Evolutionary conservation across 306 rosid species (phyloP), one percentile per base, ranked within the genome.

Genomic region (Vachellia pachyceras): DNA sequence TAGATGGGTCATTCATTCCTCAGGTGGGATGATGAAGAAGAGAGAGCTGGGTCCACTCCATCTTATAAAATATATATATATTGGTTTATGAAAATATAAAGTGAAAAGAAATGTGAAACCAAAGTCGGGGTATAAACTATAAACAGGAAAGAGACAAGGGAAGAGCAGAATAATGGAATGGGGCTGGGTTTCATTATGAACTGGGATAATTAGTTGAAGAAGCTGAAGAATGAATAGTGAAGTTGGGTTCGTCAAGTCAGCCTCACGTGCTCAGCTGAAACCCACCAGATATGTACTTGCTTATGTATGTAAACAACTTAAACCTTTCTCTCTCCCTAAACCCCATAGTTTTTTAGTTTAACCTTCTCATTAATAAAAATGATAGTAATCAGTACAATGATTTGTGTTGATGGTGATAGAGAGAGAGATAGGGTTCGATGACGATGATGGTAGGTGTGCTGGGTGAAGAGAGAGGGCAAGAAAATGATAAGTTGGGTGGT

Each of bases 251-350:
- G 65, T 58, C 36, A 86, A 86, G 90, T 89, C 97, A 77, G 78
- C 77, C 64, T 92, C 87, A 90, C 89, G 83, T 81, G 68, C 91
- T 86, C 83, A 79, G 39, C 29, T 9, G 14, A 67, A 29, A 29
- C 33, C 33, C 33, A 29, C 33, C 33, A n/a, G n/a, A n/a, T n/a
- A 29, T 29, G 2, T 29, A 29, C 33, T 29, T 2, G 33, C 33
- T 29, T 29, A 29, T 29, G 1, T 29, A 2, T 29, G 33, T 29
- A 29, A 29, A 29, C 33, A 29, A 2, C 1, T 29, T 29, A 29
- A 29, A 5, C 23, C 69, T 11, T 64, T 29, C 2, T 25, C 17
- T 29, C 9, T 17, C 52, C 12, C 57, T 47, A 3, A 47, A 47
- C 54, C 54, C 54, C 5, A 14, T 29, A 0, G 33, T 29, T 29